Conservation (phyloP, 345 rosid genomes). For the Linum tenue region DNA sequence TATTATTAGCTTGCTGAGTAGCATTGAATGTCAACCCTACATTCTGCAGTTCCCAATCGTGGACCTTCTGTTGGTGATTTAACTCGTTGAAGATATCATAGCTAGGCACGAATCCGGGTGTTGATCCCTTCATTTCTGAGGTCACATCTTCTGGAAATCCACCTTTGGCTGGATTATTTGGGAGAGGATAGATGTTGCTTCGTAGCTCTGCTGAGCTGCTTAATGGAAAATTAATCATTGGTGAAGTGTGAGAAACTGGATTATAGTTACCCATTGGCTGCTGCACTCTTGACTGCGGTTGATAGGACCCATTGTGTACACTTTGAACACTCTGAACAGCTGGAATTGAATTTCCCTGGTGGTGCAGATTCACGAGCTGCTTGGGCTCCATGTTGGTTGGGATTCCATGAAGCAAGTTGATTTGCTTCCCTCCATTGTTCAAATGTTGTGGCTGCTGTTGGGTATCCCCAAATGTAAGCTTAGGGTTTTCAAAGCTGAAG, state of each 20-base stretch:
- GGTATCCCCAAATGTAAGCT: conserved; percentile 58
- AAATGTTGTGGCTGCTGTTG: conserved; percentile 34
- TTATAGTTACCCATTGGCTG: conserved; percentile 27
- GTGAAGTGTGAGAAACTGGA: conserved; percentile 37
- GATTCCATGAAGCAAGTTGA: conserved; percentile 58
- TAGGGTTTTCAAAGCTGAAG: conserved; percentile 66
- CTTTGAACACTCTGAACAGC: conserved; percentile 29
- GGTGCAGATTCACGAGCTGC: conserved; percentile 44
- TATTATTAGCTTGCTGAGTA: conserved; percentile 35
- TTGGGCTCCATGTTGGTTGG: conserved; percentile 60
- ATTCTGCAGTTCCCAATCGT: conserved; percentile 62
- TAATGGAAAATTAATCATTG: conserved; percentile 38
- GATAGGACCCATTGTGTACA: conserved; percentile 24
- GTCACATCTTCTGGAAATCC: conserved; percentile 46
- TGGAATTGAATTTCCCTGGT: conserved; percentile 14
- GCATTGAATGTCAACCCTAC: conserved; percentile 45
- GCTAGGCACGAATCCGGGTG: conserved; percentile 35
- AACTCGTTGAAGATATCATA: conserved; percentile 52
- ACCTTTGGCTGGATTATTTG: conserved; percentile 44
- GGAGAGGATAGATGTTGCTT: conserved; percentile 48
- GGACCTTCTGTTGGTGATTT: conserved; percentile 45
- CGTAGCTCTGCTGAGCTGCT: conserved; percentile 42
- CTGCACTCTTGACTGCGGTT: conserved; percentile 38
- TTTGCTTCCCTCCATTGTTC: conserved; percentile 33
- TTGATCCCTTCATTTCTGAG: conserved; percentile 41